phyloP scores from a whole-genome alignment of 441 rosid species.

The Adansonia rubrostipa region DNA sequence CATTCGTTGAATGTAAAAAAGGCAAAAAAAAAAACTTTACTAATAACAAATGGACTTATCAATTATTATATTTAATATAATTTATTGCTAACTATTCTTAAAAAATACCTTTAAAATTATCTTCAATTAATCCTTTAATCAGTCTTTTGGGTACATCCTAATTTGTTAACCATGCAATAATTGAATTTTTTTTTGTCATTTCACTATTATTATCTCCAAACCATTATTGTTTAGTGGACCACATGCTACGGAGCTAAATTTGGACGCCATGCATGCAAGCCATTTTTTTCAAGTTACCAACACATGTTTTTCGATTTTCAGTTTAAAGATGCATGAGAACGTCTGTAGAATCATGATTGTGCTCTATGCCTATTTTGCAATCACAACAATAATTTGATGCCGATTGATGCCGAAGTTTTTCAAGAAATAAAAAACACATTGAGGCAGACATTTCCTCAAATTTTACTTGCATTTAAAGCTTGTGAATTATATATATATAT shows the following conservation, averaged over 20 bases:
- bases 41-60: too few relatives aligned
- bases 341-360: neutral
- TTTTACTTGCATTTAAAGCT: neutral
- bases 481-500: neutral
- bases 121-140: slow-evolving; percentile 33
- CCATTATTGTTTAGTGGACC: neutral
- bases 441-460: neutral
- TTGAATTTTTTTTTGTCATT: neutral
- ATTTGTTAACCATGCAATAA: slow-evolving; percentile 19
- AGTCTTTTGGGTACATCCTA: neutral
- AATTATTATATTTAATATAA: too few relatives aligned
- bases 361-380: neutral
- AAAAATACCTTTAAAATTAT: too few relatives aligned
- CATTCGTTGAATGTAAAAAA: neutral
- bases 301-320: neutral
- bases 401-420: neutral
- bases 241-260: too few relatives aligned
- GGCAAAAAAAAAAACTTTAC: too few relatives aligned
- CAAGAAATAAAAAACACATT: neutral
- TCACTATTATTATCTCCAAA: neutral
- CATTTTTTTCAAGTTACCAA: neutral
- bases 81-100: too few relatives aligned
- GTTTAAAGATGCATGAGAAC: too few relatives aligned
- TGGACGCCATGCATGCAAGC: neutral
- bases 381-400: neutral